Percentiles rank a stretch among this genome's conserved stretches.
phyloP scores from a whole-genome alignment of 1,284 basidiomycete genomes.

The Fomitopsis schrenkii region DNA sequence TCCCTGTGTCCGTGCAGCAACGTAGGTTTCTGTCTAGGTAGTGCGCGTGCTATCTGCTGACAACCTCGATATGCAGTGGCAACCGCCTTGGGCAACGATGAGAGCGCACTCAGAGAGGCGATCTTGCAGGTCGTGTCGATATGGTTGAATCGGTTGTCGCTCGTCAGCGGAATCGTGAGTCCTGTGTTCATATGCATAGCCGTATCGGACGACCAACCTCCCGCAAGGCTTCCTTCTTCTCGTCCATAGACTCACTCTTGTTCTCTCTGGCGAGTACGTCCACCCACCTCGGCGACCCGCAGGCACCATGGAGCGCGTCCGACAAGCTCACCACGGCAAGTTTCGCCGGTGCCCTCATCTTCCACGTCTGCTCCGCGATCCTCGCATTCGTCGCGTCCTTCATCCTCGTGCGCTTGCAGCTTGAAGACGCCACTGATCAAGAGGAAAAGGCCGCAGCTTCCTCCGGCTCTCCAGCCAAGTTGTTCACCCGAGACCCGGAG shows the following conservation, averaged over 20 bases:
- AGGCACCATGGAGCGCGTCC: conserved; percentile 12
- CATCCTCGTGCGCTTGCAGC: conserved; percentile 29
- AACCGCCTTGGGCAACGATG: background rate
- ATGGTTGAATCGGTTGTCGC: conserved; percentile 10
- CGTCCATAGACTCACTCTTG: conserved; percentile 32
- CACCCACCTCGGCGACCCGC: conserved; percentile 7
- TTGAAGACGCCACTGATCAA: conserved; percentile 22
- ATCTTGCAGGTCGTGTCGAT: conserved; percentile 9
- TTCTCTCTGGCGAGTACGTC: conserved; percentile 25
- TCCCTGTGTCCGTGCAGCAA: background rate
- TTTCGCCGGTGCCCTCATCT: conserved; percentile 32
- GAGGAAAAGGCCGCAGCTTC: conserved; percentile 8
- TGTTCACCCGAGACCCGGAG: conserved; percentile 5
- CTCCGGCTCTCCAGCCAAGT: background rate
- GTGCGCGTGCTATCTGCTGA: background rate
- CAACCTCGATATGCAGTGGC: background rate
- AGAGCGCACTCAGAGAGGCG: conserved; percentile 6
- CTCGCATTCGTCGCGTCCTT: conserved; percentile 31
- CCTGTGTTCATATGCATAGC: no score
- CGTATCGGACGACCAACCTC: background rate
- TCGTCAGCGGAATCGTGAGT: conserved; percentile 13
- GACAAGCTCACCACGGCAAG: conserved; percentile 26
- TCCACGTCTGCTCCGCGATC: conserved; percentile 33
- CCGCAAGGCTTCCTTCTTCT: conserved; percentile 35
- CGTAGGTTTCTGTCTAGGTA: background rate